Conservation (phyloP, 2,329 filamentous ascomycete genomes). For the Alternaria atra region DNA sequence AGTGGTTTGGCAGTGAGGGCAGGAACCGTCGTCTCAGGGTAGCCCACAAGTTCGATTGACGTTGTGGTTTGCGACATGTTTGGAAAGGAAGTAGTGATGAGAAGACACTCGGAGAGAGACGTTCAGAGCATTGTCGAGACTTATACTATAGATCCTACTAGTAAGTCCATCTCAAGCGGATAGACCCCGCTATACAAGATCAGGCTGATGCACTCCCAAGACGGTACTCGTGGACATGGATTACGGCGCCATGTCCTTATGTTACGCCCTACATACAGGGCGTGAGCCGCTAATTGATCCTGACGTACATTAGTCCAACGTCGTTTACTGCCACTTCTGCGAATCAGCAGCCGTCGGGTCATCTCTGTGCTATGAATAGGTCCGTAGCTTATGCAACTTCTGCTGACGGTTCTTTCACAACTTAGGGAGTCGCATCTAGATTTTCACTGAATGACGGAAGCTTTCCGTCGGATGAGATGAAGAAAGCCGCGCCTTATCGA, state of each 20-base stretch:
- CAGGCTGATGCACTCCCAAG: no score
- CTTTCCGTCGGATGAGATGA: slow-evolving; percentile 6
- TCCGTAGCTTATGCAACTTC: rapidly evolving
- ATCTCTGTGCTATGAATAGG: neutral
- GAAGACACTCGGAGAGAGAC: no score
- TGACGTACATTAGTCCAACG: neutral
- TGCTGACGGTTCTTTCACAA: neutral
- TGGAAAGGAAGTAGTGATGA: neutral
- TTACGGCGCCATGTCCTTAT: neutral
- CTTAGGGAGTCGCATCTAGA: neutral
- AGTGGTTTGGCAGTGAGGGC: slow-evolving; percentile 13
- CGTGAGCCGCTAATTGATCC: neutral
- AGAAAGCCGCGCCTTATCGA: slow-evolving; percentile 8
- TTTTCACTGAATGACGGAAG: neutral
- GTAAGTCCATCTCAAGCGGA: neutral
- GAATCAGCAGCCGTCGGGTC: neutral
- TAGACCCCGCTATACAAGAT: neutral
- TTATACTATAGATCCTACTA: neutral
- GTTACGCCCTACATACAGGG: neutral
- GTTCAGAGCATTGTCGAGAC: no score
- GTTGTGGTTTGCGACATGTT: slow-evolving; percentile 38
- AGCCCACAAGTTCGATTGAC: slow-evolving; percentile 37
- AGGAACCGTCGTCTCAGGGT: slow-evolving; percentile 17
- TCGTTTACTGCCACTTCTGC: neutral
- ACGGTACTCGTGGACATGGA: neutral